These are phyloP conservation scores for Pleurotus sapidus DNA, from an alignment of 768 basidiomycete genomes.

Conservation along the genomic window DNA sequence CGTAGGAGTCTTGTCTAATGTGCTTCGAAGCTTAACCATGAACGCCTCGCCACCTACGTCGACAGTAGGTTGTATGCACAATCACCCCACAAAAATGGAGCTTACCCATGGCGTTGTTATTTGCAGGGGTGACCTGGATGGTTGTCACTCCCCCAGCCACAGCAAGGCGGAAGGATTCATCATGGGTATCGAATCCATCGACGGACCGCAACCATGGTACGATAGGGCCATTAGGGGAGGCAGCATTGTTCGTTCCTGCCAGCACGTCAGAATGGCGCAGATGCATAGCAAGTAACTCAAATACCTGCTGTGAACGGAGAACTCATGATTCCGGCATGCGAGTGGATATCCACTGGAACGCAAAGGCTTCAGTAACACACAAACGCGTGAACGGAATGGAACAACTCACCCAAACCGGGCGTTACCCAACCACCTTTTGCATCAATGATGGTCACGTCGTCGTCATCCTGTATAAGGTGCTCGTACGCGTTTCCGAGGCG, in stretches of 20 bases:
- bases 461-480: conserved; percentile 9
- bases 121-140: conserved; percentile 77
- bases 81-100: not conserved
- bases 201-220: conserved; percentile 78
- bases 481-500: conserved; percentile 44
- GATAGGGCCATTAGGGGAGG: conserved; percentile 66
- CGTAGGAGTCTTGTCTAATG: conserved; percentile 67
- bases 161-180: conserved; percentile 67
- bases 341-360: conserved; percentile 64
- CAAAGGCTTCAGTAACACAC: not conserved
- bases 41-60: conserved; percentile 81
- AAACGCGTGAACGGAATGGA: not conserved
- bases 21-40: conserved; percentile 80
- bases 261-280: not conserved
- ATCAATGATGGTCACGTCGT: conserved; percentile 36
- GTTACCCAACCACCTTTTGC: conserved; percentile 71
- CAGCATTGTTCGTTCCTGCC: conserved; percentile 52
- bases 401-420: conserved; percentile 41
- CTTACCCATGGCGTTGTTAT: conserved; percentile 69
- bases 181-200: conserved; percentile 87
- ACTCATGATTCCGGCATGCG: conserved; percentile 74
- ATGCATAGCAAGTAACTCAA: conserved; percentile 3
- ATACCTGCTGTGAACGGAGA: conserved; percentile 52
- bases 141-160: conserved; percentile 90
- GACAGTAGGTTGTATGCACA: not conserved